Evolutionary conservation across 345 rosid species (phyloP).

Genomic region (Boechera divaricarpa): DNA sequence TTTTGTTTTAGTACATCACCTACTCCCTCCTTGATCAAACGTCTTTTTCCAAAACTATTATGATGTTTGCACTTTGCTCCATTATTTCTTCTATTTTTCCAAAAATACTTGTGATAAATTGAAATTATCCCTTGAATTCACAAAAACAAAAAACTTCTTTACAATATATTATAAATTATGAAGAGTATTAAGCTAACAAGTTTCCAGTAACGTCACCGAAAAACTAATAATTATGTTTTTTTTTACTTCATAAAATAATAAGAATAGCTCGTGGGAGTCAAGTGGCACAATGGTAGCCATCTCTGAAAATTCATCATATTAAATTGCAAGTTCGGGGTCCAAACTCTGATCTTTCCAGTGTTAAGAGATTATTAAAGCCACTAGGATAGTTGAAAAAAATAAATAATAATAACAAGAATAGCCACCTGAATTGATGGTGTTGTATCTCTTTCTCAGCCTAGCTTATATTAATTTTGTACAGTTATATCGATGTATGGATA

Average conservation of each 20-base stretch:
- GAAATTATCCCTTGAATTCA: neutral
- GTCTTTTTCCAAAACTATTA: neutral
- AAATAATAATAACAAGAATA: neutral
- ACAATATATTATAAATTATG: neutral
- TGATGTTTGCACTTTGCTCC: neutral
- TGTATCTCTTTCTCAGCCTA: slow-evolving; percentile 19
- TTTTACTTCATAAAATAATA: neutral
- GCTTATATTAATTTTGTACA: neutral
- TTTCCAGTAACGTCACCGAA: neutral
- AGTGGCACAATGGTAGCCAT: no score
- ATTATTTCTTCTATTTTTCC: neutral
- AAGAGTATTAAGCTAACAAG: no score
- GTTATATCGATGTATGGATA: neutral
- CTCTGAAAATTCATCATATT: no score
- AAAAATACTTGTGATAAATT: no score
- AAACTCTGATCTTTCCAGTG: no score
- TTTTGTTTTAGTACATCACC: slow-evolving; percentile 2
- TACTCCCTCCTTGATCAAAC: slow-evolving; percentile 24
- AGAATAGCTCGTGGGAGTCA: neutral
- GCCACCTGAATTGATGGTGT: slow-evolving; percentile 23
- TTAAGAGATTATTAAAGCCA: no score
- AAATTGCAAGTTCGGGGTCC: no score
- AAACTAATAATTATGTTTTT: neutral
- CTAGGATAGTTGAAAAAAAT: no score
- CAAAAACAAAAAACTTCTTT: neutral